Evolutionary conservation across 495 filamentous ascomycete species (phyloP), one percentile per base, ranked within the genome.

Genomic region (Penicillium parvum): DNA sequence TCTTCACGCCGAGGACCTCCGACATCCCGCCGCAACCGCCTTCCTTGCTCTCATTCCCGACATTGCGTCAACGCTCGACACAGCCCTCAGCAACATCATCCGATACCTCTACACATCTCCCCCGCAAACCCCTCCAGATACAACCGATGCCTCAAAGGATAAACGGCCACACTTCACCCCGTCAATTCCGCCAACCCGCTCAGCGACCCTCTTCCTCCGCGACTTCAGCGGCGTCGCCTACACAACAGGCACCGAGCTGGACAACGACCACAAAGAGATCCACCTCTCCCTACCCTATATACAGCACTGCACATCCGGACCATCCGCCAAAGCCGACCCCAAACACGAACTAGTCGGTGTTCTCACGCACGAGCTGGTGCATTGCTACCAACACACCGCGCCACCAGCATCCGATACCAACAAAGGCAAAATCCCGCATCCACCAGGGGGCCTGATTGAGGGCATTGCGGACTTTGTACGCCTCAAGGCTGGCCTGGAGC

Each of bases 401-500:
- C 68, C 64, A 2, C 77, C 75, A 0, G 73, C 68, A 3, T 76
- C 74, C 11, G 40, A 16, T 3, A 32, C 47, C 23, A 20, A 38
- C 9, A 38, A 36, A 4, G 38, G 18, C 11, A 26, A 50, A 9
- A 47, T 57, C 5, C 58, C 57, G 3, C 49, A 28, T 10, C 64
- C 69, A 0, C 91, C 91, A 0, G 82, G 82, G 10, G 92, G 92
- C 0, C 51, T 98, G 46, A 83, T 95, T 40, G 92, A 98, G 58
- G 92, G 92, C 0, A 81, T 98, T 41, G 91, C 92, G 11, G 92
- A 98, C 59, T 98, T 88, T 76, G 90, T 98, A 7, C 74, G 92
- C 6, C 63, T 98, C 36, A 81, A 77, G 45, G 79, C 82, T 38
- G 78, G 79, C 1, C 63, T 95, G 29, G 75, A 68, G 27, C 88